Percentiles rank a stretch among this genome's conserved stretches.
phyloP scores from a whole-genome alignment of 768 basidiomycete genomes.

The Psilocybe cyanescens region DNA sequence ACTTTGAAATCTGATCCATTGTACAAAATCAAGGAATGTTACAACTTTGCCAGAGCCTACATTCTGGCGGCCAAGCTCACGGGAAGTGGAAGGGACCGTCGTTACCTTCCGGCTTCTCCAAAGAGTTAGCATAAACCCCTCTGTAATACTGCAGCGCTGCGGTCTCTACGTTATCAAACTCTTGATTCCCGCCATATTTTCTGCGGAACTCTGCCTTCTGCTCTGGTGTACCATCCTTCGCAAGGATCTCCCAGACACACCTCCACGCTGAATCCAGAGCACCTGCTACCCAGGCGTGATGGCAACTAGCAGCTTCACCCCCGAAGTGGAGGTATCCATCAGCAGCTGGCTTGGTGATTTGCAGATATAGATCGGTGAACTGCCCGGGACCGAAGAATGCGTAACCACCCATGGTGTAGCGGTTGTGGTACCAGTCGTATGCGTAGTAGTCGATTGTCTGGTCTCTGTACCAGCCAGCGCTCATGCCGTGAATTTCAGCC shows the following conservation, averaged over 20 bases:
- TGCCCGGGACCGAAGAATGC: conserved; percentile 12
- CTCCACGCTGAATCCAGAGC: conserved; percentile 13
- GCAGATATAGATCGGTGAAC: conserved; percentile 9
- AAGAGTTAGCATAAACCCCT: conserved; percentile 10
- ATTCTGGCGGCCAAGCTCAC: not conserved
- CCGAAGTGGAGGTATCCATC: conserved; percentile 13
- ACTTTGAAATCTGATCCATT: too few relatives aligned
- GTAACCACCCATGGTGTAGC: conserved; percentile 11
- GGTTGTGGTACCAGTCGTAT: conserved; percentile 16
- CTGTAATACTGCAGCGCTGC: conserved; percentile 10
- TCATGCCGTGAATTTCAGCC: conserved; percentile 5
- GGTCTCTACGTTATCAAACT: conserved; percentile 8
- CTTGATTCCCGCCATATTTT: conserved; percentile 3
- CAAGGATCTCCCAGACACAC: conserved; percentile 12
- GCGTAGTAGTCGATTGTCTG: conserved; percentile 6
- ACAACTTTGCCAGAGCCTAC: too few relatives aligned
- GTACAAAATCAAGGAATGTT: too few relatives aligned
- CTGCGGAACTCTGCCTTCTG: not conserved
- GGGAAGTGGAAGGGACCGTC: conserved; percentile 9
- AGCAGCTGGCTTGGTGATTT: conserved; percentile 11
- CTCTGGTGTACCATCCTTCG: conserved; percentile 8
- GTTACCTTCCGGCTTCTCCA: conserved; percentile 10
- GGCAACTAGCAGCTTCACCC: conserved; percentile 10
- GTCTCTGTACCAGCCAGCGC: not conserved
- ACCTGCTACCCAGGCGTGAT: conserved; percentile 15